Conservation (phyloP, 2,329 filamentous ascomycete genomes). For the Falciphora oryzae region DNA sequence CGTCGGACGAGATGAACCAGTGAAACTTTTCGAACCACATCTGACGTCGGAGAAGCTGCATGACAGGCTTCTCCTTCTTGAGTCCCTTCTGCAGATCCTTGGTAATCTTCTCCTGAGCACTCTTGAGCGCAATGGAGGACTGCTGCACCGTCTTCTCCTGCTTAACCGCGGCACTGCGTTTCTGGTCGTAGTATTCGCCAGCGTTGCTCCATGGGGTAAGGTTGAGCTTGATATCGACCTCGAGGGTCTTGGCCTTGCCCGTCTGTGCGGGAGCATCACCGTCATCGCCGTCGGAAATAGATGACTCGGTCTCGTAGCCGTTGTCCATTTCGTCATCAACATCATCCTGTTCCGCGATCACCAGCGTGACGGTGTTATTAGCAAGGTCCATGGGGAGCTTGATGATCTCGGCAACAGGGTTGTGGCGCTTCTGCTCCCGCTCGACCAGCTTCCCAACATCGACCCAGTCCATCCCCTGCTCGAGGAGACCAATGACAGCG, state of each 20-base stretch:
- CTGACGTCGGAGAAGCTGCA: slow-evolving; percentile 75
- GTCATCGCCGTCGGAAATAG: slow-evolving; percentile 44
- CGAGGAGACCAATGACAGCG: slow-evolving; percentile 85
- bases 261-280: slow-evolving; percentile 31
- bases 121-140: slow-evolving; percentile 78
- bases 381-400: slow-evolving; percentile 80
- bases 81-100: slow-evolving; percentile 80
- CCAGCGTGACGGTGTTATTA: slow-evolving; percentile 81
- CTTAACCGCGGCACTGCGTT: slow-evolving; percentile 76
- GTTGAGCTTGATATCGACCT: slow-evolving; percentile 78
- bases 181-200: slow-evolving; percentile 85
- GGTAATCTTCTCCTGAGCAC: slow-evolving; percentile 80
- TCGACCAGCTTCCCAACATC: slow-evolving; percentile 86
- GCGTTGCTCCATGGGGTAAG: slow-evolving; percentile 86
- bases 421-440: slow-evolving; percentile 72
- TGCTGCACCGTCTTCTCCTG: slow-evolving; percentile 81
- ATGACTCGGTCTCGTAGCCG: slow-evolving; percentile 58
- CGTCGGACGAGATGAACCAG: slow-evolving; percentile 94
- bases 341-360: slow-evolving; percentile 57
- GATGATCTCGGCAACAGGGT: slow-evolving; percentile 82
- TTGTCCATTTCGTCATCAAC: slow-evolving; percentile 40
- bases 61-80: slow-evolving; percentile 84
- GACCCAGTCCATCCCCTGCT: slow-evolving; percentile 96
- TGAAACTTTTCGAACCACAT: slow-evolving; percentile 98
- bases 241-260: slow-evolving; percentile 52